Evolutionary conservation across 805 yeast genomes (phyloP), one percentile per base, ranked within the genome.

Genomic region (Wickerhamiella slavikovae): DNA sequence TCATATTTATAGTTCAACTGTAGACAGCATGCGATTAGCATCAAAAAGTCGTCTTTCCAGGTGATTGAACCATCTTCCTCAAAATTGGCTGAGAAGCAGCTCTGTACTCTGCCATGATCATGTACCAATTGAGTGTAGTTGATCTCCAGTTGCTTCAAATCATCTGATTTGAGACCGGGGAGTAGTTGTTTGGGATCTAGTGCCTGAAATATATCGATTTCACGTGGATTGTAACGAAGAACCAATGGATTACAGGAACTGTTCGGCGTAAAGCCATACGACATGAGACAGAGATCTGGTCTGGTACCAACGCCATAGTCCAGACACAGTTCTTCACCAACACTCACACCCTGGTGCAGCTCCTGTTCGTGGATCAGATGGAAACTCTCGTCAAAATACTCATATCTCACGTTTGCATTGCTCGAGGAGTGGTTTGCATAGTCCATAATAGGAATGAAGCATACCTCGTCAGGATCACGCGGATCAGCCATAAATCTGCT

Each of bases 391-490:
- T 31, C 32, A 5, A 22, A 31, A 33, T 51, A 49, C 10, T 62
- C 60, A 36, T 57, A 62, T 9, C 48, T 33, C 12, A 52, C 47
- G 25, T 47, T 50, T n/a, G 47, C 38, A 1, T 29, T 25, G n/a
- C n/a, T n/a, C n/a, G n/a, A n/a, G 21, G 30, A 32, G 37, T 66
- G 73, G 42, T 67, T 66, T 16, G 60, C 68, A 40, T 64, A 57
- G 40, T 68, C 75, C 3, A 68, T 40, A 4, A 64, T 38, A 0
- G 75, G 75, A 3, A 67, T 68, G 35, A 68, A n/a, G n/a, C n/a
- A n/a, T n/a, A n/a, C n/a, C n/a, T n/a, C n/a, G n/a, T n/a, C n/a
- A n/a, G n/a, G n/a, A n/a, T n/a, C n/a, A n/a, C n/a, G n/a, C n/a
- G n/a, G n/a, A n/a, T n/a, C n/a, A n/a, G n/a, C n/a, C n/a, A n/a